Evolutionary conservation across 345 rosid genomes (phyloP), one percentile per base, ranked within the genome.

Genomic region (Limnanthes douglasii): DNA sequence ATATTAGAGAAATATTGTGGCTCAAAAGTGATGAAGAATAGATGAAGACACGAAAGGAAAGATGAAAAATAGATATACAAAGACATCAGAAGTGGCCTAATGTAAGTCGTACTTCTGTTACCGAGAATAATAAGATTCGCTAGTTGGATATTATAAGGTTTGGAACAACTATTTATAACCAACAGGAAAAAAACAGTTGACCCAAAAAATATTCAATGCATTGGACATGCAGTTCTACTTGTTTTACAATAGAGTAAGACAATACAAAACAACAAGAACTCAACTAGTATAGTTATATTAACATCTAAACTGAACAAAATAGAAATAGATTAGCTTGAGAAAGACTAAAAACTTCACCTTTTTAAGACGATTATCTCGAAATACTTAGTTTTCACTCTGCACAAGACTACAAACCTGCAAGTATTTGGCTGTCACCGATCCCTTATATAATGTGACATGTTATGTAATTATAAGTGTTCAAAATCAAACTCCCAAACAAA

Each of bases 51-150:
- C n/a, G n/a, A n/a, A n/a, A n/a, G n/a, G n/a, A n/a, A n/a, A n/a
- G n/a, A n/a, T n/a, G n/a, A n/a, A n/a, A n/a, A n/a, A n/a, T n/a
- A n/a, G n/a, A n/a, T n/a, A n/a, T n/a, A n/a, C n/a, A n/a, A n/a
- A n/a, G n/a, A n/a, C n/a, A n/a, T n/a, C n/a, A n/a, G n/a, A n/a
- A n/a, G 39, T 12, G 40, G 83, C 97, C 90, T 79, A 62, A 78
- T 61, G 55, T 76, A 79, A 39, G 95, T 67, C 45, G 90, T 59
- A 62, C 90, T 56, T 41, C 97, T 67, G 60, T 79, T 88, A 39
- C 81, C 61, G 37, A 88, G 81, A 57, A 88, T 70, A 50, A 77
- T 30, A 48, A 77, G 75, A 54, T 88, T 86, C 46, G 47, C 50
- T 7, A 83, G 78, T 54, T 76, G 83, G 37, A 88, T 51, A 31